Conservation (phyloP, 1,284 basidiomycete genomes). For the Phellinidium pouzarii region DNA sequence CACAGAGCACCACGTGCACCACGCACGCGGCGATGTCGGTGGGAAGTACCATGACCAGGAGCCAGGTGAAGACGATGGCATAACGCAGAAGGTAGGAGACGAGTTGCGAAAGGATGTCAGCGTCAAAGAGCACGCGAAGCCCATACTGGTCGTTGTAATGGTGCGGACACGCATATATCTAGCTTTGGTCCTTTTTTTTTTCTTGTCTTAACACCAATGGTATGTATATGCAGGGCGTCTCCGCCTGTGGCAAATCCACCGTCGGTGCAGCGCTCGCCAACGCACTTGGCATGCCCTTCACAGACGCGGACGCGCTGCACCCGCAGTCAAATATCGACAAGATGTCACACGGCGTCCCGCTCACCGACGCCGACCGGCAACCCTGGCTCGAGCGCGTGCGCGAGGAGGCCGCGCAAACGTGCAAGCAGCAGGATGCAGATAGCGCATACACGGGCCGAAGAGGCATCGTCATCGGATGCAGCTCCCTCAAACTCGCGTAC, state of each 20-base stretch:
- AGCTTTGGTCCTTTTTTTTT: background rate
- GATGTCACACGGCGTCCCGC: conserved; percentile 76
- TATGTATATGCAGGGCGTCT: conserved; percentile 65
- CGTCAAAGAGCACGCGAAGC: conserved; percentile 13
- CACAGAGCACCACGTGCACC: conserved; percentile 8
- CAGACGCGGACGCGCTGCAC: conserved; percentile 90
- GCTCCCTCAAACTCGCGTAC: conserved; percentile 78
- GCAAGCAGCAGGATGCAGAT: conserved; percentile 34
- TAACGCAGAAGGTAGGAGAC: conserved; percentile 4
- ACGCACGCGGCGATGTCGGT: conserved; percentile 13
- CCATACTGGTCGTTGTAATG: conserved; percentile 42
- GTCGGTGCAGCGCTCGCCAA: conserved; percentile 63
- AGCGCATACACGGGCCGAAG: conserved; percentile 20
- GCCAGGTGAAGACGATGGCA: background rate
- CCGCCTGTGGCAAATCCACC: conserved; percentile 86
- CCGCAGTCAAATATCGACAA: conserved; percentile 79
- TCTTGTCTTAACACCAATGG: no score
- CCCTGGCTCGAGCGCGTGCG: conserved; percentile 84
- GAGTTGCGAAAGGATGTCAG: background rate
- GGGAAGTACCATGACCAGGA: conserved; percentile 8
- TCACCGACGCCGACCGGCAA: conserved; percentile 77
- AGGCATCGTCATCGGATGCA: conserved; percentile 79
- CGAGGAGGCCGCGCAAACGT: conserved; percentile 48
- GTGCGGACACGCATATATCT: conserved; percentile 26
- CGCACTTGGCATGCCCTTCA: conserved; percentile 62